Base-by-base conservation (phyloP, 1,139 yeast species). In the Scheffersomyces illinoinensis region DNA sequence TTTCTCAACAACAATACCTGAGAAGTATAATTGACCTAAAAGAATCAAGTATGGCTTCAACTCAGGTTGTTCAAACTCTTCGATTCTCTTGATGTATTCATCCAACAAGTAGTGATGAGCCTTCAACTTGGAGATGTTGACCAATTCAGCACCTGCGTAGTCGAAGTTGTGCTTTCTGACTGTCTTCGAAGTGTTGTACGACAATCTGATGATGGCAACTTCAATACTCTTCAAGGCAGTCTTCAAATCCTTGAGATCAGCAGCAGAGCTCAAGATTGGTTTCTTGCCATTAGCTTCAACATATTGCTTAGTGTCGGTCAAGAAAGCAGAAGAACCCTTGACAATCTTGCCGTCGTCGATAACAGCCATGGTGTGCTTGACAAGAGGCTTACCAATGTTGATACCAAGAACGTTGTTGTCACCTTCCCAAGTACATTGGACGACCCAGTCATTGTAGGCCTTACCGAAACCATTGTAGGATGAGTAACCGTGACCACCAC, bases 1-100 rank as follows among this genome's bases (percentile, higher is more conserved):
- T 63, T 85, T 85, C 70, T 92, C 96, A 69, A 79, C 75, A 64
- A 92, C 84, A 63, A 90, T 84, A 69, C 90, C 81, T 56, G 91
- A 77, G 2, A 93, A 89, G 72, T 88, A 91, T 62, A 90, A 75
- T 66, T 68, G 70, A 54, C 75, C 77, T 68, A 76, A 68, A 56
- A 70, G 65, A 54, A 66, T 67, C 69, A 78, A 73, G 62, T 69
- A 71, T 55, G 77, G 75, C 47, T 65, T 67, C 74, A 66, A 74
- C 56, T 67, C 62, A 57, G 61, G 58, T 52, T 68, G 66, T 56
- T 71, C 70, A 58, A 68, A 64, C 18, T 67, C 53, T 18, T 75
- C 70, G 56, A 78, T 62, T 67, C 76, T 75, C 53, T 58, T 62
- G 55, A 81, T 70, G 77, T 78, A 84, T 55, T 80, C 81, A 53